Conservation (phyloP, 2,329 filamentous ascomycete genomes). For the Eutypella sp. region DNA sequence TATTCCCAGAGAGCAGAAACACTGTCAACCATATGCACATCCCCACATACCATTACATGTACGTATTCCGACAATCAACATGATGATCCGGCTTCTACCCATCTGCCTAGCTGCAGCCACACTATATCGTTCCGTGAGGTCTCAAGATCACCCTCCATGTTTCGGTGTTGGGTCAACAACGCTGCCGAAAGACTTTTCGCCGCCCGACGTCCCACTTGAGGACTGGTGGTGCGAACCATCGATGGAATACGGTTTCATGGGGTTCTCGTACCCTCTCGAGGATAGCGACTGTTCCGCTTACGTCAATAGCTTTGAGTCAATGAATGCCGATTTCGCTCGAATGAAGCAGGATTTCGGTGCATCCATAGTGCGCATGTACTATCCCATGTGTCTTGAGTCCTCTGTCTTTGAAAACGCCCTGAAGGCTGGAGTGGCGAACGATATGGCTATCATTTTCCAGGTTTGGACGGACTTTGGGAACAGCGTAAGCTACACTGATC, state of each 20-base stretch:
- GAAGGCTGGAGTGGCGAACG: constrained; percentile 4
- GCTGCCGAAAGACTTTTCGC: constrained; percentile 3
- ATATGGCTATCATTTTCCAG: constrained; percentile 8
- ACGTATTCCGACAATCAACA: background rate
- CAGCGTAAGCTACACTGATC: background rate
- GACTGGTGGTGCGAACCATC: constrained; percentile 4
- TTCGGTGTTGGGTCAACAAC: constrained; percentile 2
- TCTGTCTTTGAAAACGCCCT: constrained; percentile 5
- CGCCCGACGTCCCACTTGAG: background rate
- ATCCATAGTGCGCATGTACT: constrained; percentile 7
- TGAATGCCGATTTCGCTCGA: constrained; percentile 4
- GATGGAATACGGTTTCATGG: constrained; percentile 5
- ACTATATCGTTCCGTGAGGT: background rate
- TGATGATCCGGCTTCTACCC: background rate
- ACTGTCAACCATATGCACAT: background rate
- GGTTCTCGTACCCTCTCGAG: constrained; percentile 5
- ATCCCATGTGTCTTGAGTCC: constrained; percentile 4
- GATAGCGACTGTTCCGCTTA: constrained; percentile 1
- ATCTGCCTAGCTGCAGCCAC: background rate
- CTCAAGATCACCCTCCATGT: background rate
- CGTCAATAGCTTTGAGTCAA: constrained; percentile 6
- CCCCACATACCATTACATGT: background rate
- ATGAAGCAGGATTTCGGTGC: constrained; percentile 7
- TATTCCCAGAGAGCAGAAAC: background rate
- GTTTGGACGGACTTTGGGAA: constrained; percentile 6